These are phyloP conservation scores for Aspergillus saccharolyticus DNA, from an alignment of 495 filamentous ascomycete species.

Conservation along the genomic window DNA sequence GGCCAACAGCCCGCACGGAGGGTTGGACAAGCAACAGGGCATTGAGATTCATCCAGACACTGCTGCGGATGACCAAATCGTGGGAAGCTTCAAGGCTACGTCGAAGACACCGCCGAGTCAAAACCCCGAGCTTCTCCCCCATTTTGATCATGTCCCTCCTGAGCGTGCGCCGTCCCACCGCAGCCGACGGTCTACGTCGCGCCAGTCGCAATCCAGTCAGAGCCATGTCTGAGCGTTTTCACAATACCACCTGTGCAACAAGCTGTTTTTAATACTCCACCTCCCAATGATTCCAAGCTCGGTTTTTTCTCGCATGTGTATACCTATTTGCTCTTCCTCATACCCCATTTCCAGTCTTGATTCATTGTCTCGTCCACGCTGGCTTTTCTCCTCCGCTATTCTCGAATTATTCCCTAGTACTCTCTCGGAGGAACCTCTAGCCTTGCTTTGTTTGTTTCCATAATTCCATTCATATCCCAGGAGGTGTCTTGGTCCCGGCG, in stretches of 20 bases:
- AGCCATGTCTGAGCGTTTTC: constrained; percentile 20
- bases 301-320: not conserved
- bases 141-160: constrained; percentile 43
- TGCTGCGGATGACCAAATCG: constrained; percentile 48
- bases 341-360: not conserved
- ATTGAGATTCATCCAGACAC: constrained; percentile 56
- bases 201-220: constrained; percentile 36
- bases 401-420: not conserved
- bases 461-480: not conserved
- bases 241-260: not conserved
- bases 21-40: constrained; percentile 47
- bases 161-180: constrained; percentile 35
- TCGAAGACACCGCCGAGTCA: constrained; percentile 55
- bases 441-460: not conserved
- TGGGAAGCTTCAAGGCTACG: constrained; percentile 40
- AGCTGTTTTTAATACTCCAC: not conserved
- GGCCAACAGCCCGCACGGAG: constrained; percentile 34
- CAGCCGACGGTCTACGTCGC: constrained; percentile 35
- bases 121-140: constrained; percentile 48
- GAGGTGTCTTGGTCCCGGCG: not conserved
- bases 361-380: not conserved
- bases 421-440: not conserved
- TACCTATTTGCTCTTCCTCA: not conserved
- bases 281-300: not conserved
- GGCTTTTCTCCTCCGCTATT: not conserved